Evolutionary conservation across 345 rosid genomes (phyloP), one percentile per base, ranked within the genome.

Genomic region (Conringia planisiliqua): DNA sequence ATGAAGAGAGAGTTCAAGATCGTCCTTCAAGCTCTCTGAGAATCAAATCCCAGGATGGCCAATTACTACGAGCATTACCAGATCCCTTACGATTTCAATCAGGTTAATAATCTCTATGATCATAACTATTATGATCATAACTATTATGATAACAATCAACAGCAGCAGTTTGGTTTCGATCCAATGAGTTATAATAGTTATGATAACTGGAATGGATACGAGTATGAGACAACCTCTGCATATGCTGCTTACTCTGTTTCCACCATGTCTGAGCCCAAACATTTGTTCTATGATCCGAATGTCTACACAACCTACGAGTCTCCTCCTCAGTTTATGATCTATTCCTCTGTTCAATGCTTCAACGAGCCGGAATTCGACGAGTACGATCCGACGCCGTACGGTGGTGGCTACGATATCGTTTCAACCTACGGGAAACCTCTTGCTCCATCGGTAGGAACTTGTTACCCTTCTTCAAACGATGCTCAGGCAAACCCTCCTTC

Each of bases 361-460:
- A 80, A 84, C 35, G 86, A 77, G 63, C 74, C 83, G 20, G 89
- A 70, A 0, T 89, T 85, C 18, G 90, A 88, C 2, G 96, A 93
- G 0, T 88, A 86, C 24, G 97, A 91, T 52, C 83, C 94, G 12
- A 89, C 91, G 3, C 96, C 98, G 73, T 93, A 84, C 26, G 83
- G 59, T 8, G 97, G 98, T 36, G 96, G 97, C 30, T 89, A 83
- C 36, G 91, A 91, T 58, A 77, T 50, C 12, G 79, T 69, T 77
- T 68, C 57, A 54, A 81, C 89, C 8, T 93, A 89, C 48, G 97
- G 98, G 6, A 74, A 84, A 30, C 88, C 98, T 36, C 86, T 83
- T 18, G 83, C 91, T 11, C 88, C 84, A 2, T 89, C 97, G 0
- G 89, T 75, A 11, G 76, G 70, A 14, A 84, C 48, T 51, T 93